phyloP scores from a whole-genome alignment of 2,329 filamentous ascomycete genomes.

The Nemania sp. region DNA sequence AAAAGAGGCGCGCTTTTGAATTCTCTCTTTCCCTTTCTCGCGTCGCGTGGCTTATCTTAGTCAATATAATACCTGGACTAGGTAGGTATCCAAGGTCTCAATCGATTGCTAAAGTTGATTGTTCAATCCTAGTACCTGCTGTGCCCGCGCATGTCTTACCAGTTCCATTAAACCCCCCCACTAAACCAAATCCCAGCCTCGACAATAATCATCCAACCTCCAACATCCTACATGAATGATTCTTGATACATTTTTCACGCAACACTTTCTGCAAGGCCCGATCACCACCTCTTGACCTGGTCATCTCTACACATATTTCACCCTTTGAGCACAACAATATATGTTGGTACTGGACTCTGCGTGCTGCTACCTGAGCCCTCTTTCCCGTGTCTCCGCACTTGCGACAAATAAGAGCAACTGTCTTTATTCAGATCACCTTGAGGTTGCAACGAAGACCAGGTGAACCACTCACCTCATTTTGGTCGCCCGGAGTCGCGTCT shows the following conservation, averaged over 20 bases:
- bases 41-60: constrained; percentile 29
- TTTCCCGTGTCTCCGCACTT: not conserved
- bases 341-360: too few species aligned
- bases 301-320: too few species aligned
- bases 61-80: not conserved
- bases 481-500: too few species aligned
- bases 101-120: constrained; percentile 27
- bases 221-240: not conserved
- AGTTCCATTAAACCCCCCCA: constrained; percentile 18
- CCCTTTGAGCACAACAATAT: too few species aligned
- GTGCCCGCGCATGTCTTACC: constrained; percentile 2
- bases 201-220: not conserved
- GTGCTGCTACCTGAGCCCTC: too few species aligned
- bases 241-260: not conserved
- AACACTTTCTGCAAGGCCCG: not conserved
- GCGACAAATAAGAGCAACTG: not conserved
- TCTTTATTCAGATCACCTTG: not conserved
- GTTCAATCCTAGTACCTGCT: constrained; percentile 19
- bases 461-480: not conserved
- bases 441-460: not conserved
- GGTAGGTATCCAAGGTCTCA: constrained; percentile 11
- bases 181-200: constrained; percentile 19
- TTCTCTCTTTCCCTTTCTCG: constrained; percentile 23
- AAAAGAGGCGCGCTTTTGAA: constrained; percentile 22
- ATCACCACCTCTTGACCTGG: too few species aligned